Conservation (phyloP, 352 stramenopile genomes). For the Phytophthora crassamura region DNA sequence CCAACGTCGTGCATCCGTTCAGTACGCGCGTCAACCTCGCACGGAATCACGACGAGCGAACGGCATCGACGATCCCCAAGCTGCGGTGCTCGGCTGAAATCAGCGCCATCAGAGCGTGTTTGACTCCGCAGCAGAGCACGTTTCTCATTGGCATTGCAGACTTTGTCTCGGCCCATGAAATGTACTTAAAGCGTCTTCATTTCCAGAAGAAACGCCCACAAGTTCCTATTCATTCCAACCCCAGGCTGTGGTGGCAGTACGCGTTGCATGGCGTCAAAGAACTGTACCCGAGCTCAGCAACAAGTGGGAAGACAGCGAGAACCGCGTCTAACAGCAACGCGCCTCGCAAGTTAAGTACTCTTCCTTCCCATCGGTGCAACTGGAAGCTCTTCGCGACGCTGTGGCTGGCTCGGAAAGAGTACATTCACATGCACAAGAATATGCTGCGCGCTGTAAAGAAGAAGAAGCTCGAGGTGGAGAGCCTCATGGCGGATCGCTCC, state of each 20-base stretch:
- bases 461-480: constrained; percentile 64
- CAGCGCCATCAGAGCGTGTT: constrained; percentile 63
- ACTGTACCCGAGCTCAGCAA: constrained; percentile 40
- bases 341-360: constrained; percentile 15
- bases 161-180: constrained; percentile 81
- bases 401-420: constrained; percentile 71
- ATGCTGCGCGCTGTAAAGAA: constrained; percentile 65
- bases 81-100: constrained; percentile 77
- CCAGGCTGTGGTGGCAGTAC: constrained; percentile 81
- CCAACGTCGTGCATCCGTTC: constrained; percentile 80
- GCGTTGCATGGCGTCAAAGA: constrained; percentile 73
- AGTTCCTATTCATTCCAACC: constrained; percentile 53
- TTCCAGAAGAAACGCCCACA: constrained; percentile 70
- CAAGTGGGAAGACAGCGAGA: constrained; percentile 14
- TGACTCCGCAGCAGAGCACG: constrained; percentile 80
- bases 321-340: neutral
- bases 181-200: constrained; percentile 85
- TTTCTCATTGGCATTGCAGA: constrained; percentile 80
- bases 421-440: constrained; percentile 81
- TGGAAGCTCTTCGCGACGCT: constrained; percentile 72
- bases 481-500: constrained; percentile 50
- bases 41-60: constrained; percentile 77
- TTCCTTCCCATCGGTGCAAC: constrained; percentile 29
- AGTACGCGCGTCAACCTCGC: constrained; percentile 81
- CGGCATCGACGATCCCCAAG: constrained; percentile 69